Conservation (phyloP, 352 stramenopile genomes). For the Phytopythium kandeliae region DNA sequence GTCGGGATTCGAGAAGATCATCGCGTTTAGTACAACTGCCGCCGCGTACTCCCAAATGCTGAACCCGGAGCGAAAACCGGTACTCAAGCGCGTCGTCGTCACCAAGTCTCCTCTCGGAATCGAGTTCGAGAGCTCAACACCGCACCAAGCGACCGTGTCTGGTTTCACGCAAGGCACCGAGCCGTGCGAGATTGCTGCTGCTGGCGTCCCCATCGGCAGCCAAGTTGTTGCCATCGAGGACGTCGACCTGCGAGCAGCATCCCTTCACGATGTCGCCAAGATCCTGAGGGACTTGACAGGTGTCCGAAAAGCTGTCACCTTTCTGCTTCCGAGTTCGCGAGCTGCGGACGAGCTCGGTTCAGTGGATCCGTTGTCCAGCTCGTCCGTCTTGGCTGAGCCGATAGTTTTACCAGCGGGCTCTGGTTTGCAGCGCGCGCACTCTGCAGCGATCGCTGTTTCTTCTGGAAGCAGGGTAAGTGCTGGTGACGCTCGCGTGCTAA, state of each 20-base stretch:
- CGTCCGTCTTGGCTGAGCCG: background rate
- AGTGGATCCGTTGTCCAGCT: background rate
- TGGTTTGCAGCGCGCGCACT: background rate
- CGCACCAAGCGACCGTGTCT: conserved; percentile 14
- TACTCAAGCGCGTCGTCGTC: conserved; percentile 13
- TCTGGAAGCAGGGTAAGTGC: background rate
- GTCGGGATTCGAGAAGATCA: conserved; percentile 35
- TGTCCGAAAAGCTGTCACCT: conserved; percentile 23
- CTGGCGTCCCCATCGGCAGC: conserved; percentile 30
- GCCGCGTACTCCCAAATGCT: conserved; percentile 30
- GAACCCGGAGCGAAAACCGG: conserved; percentile 7
- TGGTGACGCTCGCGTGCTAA: too few relatives aligned
- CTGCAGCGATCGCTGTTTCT: background rate
- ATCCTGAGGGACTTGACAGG: conserved; percentile 26
- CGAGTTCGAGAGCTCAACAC: conserved; percentile 19
- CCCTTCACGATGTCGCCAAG: conserved; percentile 23
- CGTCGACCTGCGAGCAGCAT: conserved; percentile 32
- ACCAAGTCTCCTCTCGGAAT: conserved; percentile 21
- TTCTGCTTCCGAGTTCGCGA: conserved; percentile 14
- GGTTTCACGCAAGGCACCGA: conserved; percentile 10
- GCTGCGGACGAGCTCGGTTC: background rate
- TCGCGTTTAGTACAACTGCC: conserved; percentile 48
- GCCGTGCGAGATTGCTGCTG: conserved; percentile 11
- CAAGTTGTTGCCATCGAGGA: conserved; percentile 41
- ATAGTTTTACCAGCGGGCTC: background rate